Percentiles rank a stretch among this genome's conserved stretches.
Evolutionary conservation across 164 flowering plant genomes (phyloP).

Genomic region (Vitis cinerea): DNA sequence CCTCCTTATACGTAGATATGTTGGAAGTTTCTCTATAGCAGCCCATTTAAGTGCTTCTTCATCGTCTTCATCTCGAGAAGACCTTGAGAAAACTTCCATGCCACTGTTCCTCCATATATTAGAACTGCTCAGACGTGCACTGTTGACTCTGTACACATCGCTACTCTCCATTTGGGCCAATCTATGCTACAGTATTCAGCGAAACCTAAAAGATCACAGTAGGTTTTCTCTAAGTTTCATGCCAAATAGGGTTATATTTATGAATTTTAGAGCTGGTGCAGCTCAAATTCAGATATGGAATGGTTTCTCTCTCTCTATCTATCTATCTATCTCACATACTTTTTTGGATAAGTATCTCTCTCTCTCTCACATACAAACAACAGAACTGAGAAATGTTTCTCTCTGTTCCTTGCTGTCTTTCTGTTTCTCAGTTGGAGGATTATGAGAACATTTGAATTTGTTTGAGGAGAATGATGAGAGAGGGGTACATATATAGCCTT

Average conservation of each 20-base stretch:
- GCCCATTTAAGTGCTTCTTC: constrained; percentile 52
- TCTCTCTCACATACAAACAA: neutral
- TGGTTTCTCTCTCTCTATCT: no score
- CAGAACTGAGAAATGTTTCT: neutral
- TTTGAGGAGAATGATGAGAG: neutral
- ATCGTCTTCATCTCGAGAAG: constrained; percentile 33
- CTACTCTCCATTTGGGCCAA: constrained; percentile 11
- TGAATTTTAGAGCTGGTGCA: constrained; percentile 1
- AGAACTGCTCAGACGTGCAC: constrained; percentile 26
- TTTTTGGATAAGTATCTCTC: no score
- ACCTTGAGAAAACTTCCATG: constrained; percentile 27
- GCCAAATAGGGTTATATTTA: neutral
- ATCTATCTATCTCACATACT: no score
- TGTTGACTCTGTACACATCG: constrained; percentile 20
- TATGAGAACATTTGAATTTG: neutral
- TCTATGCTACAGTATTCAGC: neutral
- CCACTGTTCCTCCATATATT: constrained; percentile 29
- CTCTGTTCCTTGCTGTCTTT: no score
- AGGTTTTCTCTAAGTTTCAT: neutral
- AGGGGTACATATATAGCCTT: neutral
- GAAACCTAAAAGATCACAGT: neutral
- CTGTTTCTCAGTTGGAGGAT: neutral
- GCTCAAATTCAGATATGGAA: no score
- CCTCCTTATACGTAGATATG: constrained; percentile 28
- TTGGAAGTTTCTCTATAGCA: constrained; percentile 40